Percentiles rank a stretch among this genome's conserved stretches.
Evolutionary conservation across 352 stramenopile species (phyloP).

Genomic region (Phytophthora kernoviae): DNA sequence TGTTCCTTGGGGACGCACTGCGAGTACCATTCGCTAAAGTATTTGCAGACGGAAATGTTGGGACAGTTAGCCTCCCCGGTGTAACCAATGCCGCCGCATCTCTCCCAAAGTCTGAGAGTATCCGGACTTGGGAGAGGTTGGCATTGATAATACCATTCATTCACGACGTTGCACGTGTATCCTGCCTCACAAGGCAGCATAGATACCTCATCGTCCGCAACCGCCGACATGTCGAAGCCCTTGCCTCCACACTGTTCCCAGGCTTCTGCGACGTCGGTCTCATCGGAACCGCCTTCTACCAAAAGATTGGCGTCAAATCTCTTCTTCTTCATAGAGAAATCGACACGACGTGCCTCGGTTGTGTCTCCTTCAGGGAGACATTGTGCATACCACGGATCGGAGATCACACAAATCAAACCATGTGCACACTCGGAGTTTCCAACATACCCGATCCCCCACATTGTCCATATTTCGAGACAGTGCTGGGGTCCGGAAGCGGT

Average conservation of each 20-base stretch:
- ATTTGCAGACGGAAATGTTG: conserved; percentile 36
- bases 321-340: conserved; percentile 10
- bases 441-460: conserved; percentile 29
- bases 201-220: conserved; percentile 15
- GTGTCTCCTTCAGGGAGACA: conserved; percentile 36
- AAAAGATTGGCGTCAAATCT: conserved; percentile 10
- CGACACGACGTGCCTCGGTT: not conserved
- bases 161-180: conserved; percentile 43
- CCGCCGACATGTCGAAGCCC: conserved; percentile 25
- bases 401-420: conserved; percentile 33
- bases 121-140: conserved; percentile 20
- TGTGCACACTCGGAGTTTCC: conserved; percentile 18
- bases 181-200: conserved; percentile 27
- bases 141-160: conserved; percentile 52
- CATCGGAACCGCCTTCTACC: conserved; percentile 7
- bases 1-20: conserved; percentile 49
- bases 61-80: conserved; percentile 13
- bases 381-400: conserved; percentile 49
- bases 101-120: conserved; percentile 35
- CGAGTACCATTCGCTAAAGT: conserved; percentile 50
- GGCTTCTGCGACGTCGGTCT: not conserved
- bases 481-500: conserved; percentile 10
- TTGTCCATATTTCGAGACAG: conserved; percentile 32
- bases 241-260: conserved; percentile 40
- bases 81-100: conserved; percentile 29